Evolutionary conservation across 2,329 filamentous ascomycete species (phyloP), one percentile per base, ranked within the genome.

Genomic region (Trichophyton equinum): DNA sequence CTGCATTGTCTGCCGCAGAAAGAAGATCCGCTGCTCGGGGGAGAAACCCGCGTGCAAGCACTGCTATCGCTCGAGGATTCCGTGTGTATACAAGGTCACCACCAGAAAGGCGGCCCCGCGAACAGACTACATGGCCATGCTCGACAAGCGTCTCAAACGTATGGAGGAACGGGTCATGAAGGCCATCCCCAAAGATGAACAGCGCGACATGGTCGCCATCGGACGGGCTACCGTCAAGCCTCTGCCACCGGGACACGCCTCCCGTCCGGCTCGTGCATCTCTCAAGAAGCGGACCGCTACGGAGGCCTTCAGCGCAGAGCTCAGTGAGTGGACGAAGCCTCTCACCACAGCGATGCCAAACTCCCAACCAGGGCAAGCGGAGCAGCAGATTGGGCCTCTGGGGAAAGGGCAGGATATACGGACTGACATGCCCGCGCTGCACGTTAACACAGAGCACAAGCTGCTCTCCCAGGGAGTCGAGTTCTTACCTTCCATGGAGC

Each of bases 111-210:
- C 92, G 1, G 91, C 91, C 2, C 94, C 94, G 2, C 82, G 94
- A 59, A 97, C 94, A 18, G 94, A 97, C 74, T 97, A 97, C 74
- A 97, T 97, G 94, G 91, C 91, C 47, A 97, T 97, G 91, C 77
- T 97, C 68, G 94, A 97, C 75, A 96, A 96, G 75, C 83, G 94
- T 59, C 74, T 97, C 66, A 96, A 95, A 78, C 82, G 92, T 61
- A 97, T 97, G 94, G 94, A 99, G 74, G 92, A 97, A 69, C 86
- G 92, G 61, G 94, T 97, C 64, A 95, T 97, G 76, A 96, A 96
- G 73, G 87, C 92, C 62, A 87, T 97, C 30, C 92, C 94, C 0
- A 95, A 92, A 70, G 83, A 89, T 47, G 91, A 95, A 65, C 82
- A 89, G 64, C 85, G 87, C 47, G 78, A 83, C 27, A 79, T 86